Evolutionary conservation across 1,284 basidiomycete genomes (phyloP), one percentile per base, ranked within the genome.

Genomic region (Rhodotorula sp.): DNA sequence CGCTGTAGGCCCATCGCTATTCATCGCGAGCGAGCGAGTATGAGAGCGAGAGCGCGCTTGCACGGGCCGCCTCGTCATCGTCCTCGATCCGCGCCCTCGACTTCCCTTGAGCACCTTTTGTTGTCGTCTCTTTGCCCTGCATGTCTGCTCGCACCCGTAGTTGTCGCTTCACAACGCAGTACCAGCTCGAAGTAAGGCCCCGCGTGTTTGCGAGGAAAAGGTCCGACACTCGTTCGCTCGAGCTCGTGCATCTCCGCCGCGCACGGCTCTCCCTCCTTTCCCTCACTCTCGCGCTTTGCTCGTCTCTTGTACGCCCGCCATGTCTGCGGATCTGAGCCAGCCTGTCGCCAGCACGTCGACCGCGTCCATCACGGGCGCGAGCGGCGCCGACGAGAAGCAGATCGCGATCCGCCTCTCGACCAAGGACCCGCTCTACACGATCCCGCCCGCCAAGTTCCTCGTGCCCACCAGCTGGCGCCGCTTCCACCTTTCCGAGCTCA

Each of bases 401-500:
- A 78, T 85, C 25, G 88, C 93, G 8, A 90, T 94, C 73, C 84
- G 91, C 27, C 90, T 97, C 76, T 89, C 87, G 55, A 97, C 94
- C 0, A 86, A 90, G 71, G 90, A 90, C 0, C 82, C 85, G 1
- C 69, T 79, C 46, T 93, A 95, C 82, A 86, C 88, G 22, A 88
- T 99, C 36, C 96, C 95, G 0, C 85, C 89, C 1, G 91, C 94
- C 80, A 95, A 94, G 79, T 98, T 95, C 81, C 90, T 98, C 88
- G 91, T 99, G 36, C 96, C 96, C 0, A 85, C 89, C 2, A 85
- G 88, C 81, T 99, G 95, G 95, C 88, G 87, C 68, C 89, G 95
- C 27, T 97, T 91, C 81, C 96, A 98, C 80, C 90, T 99, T n/a
- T 98, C 95, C 0, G 94, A 97, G 75, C 89, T 98, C 60, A 90